Conservation (phyloP, 805 yeast species). For the Ogataea wickerhamii region DNA sequence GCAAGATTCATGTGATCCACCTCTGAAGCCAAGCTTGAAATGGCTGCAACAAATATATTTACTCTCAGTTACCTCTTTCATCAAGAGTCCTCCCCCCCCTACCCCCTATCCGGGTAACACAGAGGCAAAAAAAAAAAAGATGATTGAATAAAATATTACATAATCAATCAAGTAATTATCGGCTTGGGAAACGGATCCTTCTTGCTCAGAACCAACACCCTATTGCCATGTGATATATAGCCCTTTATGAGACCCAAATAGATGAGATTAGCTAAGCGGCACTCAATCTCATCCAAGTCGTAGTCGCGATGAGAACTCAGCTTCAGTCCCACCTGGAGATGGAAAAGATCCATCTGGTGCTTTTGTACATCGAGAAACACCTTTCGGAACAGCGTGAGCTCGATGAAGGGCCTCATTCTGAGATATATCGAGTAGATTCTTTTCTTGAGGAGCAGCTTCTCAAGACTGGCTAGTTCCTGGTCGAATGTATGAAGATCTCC, state of each 20-base stretch:
- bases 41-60: too few species aligned
- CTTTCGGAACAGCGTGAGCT: constrained; percentile 48
- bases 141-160: background rate
- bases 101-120: too few species aligned
- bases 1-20: too few species aligned
- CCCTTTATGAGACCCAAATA: constrained; percentile 64
- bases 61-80: too few species aligned
- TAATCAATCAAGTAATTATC: background rate
- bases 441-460: constrained; percentile 49
- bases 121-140: too few species aligned
- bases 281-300: constrained; percentile 57
- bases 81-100: too few species aligned
- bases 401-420: constrained; percentile 46
- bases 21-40: too few species aligned
- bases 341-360: constrained; percentile 19
- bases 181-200: constrained; percentile 63
- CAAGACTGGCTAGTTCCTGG: constrained; percentile 39
- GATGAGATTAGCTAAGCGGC: constrained; percentile 64
- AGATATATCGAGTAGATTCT: constrained; percentile 60
- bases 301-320: constrained; percentile 20
- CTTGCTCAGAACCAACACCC: constrained; percentile 73
- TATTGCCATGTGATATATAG: constrained; percentile 72
- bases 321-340: constrained; percentile 8
- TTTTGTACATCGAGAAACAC: constrained; percentile 28
- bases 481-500: constrained; percentile 62